A percentile compares a stretch with the other conserved stretches of the same genome.
phyloP scores from a whole-genome alignment of 805 yeast genomes.

The Lipomyces chichibuensis region DNA sequence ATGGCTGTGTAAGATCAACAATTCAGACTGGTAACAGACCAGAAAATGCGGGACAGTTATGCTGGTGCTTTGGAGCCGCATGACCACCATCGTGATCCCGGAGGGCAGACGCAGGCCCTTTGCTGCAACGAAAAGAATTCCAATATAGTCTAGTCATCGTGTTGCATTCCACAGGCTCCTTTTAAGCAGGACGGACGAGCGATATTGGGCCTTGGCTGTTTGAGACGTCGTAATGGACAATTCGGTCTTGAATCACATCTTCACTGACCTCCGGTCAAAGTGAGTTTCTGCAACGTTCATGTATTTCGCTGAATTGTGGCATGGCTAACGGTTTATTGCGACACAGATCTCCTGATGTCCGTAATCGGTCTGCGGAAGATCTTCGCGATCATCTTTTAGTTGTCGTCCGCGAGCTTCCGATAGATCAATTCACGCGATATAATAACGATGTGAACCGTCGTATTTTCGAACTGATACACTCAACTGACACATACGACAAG shows the following conservation, averaged over 20 bases:
- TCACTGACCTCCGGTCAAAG: conserved; percentile 51
- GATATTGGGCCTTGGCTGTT: conserved; percentile 5
- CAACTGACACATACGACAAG: conserved; percentile 69
- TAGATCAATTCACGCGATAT: conserved; percentile 79
- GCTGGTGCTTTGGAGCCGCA: too few species aligned
- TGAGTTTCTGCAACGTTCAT: conserved; percentile 26
- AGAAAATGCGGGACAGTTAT: too few species aligned
- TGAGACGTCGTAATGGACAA: conserved; percentile 47
- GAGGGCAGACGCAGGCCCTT: neutral
- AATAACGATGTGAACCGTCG: conserved; percentile 84
- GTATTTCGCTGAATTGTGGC: neutral
- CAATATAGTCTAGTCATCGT: neutral
- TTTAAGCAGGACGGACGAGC: neutral
- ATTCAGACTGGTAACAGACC: too few species aligned
- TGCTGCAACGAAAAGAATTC: neutral
- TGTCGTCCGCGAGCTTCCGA: conserved; percentile 75
- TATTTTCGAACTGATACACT: conserved; percentile 81
- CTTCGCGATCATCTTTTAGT: conserved; percentile 69
- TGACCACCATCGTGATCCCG: too few species aligned
- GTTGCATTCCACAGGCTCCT: neutral
- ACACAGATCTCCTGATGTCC: conserved; percentile 28
- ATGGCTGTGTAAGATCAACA: too few species aligned
- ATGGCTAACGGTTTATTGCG: neutral
- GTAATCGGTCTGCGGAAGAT: conserved; percentile 63
- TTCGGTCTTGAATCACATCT: conserved; percentile 57